Evolutionary conservation across 257 asterid genomes (phyloP), one percentile per base, ranked within the genome.

Genomic region (Solanum appendiculatum): DNA sequence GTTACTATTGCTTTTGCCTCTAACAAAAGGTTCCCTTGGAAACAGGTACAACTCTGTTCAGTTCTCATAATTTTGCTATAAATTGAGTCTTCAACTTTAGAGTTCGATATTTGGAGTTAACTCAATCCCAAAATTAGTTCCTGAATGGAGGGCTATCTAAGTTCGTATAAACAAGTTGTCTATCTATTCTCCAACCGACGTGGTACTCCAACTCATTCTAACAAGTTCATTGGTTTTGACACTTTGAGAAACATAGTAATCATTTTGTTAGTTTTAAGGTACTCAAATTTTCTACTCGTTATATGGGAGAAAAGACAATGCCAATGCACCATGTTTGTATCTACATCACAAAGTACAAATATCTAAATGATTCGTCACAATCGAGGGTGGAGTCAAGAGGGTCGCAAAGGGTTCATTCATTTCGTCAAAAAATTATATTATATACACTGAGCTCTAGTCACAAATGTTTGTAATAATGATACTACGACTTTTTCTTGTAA

Each of bases 1-100:
- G 98, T 95, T 15, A 95, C 98, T 85, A 88, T 96, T 83, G 98
- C 97, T 10, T 96, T 96, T 73, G 99, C 98, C 51, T 56, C 98
- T 54, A 92, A 90, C 94, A 93, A 91, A 87, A 93, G 97, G 77
- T 96, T 96, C 89, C 94, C 98, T 1, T 95, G 96, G 96, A 94
- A 95, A 89, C 97, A 93, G 70, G 70, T 63, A n/a, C 7, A 60
- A 9, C 31, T n/a, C 15, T 54, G 11, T 54, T 20, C 63, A 20
- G 6, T 20, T 58, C 66, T 63, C 68, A 9, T 58, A 63, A 25
- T 63, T n/a, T 63, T 11, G 2, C 33, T 60, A 60, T 25, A 2
- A 11, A 60, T 60, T 10, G 8, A 60, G 23, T 60, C 31, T 20
- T 20, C 25, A 0, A 23, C 15, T 23, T 1, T 0, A 1, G n/a